These are phyloP conservation scores for Hamamelis virginiana DNA, from an alignment of 164 flowering plant species.

Conservation along the genomic window DNA sequence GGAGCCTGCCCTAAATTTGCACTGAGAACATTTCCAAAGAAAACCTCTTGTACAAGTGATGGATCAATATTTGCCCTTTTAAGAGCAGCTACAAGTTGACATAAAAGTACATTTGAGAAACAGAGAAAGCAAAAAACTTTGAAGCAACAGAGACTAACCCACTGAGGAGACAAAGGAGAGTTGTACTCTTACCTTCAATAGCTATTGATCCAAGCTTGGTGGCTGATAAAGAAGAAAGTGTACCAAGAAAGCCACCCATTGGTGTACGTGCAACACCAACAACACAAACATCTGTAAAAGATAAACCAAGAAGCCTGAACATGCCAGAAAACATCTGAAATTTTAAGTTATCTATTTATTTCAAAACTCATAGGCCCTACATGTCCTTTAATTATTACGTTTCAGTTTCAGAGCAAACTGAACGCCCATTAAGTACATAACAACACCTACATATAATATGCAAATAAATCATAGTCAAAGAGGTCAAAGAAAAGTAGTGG, in stretches of 20 bases:
- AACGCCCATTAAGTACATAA: neutral
- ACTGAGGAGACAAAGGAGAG: neutral
- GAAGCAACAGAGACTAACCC: neutral
- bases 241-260: constrained; percentile 91
- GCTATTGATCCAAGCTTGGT: constrained; percentile 89
- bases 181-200: constrained; percentile 50
- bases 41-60: constrained; percentile 82
- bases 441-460: no score
- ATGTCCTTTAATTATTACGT: neutral
- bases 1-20: constrained; percentile 99
- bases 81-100: constrained; percentile 65
- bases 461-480: no score
- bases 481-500: no score
- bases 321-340: neutral
- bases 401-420: neutral
- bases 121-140: neutral
- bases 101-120: neutral
- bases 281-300: constrained; percentile 81
- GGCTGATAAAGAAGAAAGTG: constrained; percentile 80
- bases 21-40: constrained; percentile 93
- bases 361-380: neutral
- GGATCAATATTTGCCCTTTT: constrained; percentile 86
- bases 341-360: neutral
- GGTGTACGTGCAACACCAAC: constrained; percentile 98
- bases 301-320: constrained; percentile 3